Evolutionary conservation across 208 protist species (phyloP).

Genomic region (Leishmania mexicana): DNA sequence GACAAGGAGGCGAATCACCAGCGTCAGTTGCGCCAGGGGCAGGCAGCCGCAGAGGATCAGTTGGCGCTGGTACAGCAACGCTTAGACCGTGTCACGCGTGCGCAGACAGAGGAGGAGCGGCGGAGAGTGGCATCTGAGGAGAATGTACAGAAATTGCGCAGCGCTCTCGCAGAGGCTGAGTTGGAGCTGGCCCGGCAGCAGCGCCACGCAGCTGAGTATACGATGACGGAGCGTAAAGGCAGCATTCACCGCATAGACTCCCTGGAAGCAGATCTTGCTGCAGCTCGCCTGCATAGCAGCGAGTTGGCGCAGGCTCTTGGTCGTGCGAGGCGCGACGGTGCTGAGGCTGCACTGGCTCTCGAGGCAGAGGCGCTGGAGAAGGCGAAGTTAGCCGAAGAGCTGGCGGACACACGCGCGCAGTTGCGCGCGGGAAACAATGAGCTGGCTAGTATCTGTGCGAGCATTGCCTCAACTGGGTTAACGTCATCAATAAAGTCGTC

Average conservation of each 20-base stretch:
- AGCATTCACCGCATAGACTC: neutral
- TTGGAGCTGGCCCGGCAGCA: slow-evolving; percentile 1
- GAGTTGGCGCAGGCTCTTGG: slow-evolving; percentile 5
- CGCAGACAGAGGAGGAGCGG: slow-evolving; percentile 13
- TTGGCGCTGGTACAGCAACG: slow-evolving; percentile 6
- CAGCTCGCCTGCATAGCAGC: neutral
- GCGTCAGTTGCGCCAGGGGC: slow-evolving; percentile 15
- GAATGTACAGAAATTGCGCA: neutral
- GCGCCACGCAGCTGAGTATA: slow-evolving; percentile 5
- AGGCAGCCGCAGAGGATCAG: slow-evolving; percentile 8
- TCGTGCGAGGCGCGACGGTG: neutral
- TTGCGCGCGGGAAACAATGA: neutral
- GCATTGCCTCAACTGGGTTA: slow-evolving; percentile 9
- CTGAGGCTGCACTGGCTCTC: neutral
- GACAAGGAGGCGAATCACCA: slow-evolving; percentile 17
- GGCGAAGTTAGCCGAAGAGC: neutral
- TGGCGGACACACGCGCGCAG: slow-evolving; percentile 3
- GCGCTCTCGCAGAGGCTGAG: slow-evolving; percentile 13
- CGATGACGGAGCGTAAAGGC: neutral
- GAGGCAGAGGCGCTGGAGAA: neutral
- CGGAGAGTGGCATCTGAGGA: slow-evolving; percentile 8
- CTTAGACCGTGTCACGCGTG: slow-evolving; percentile 1
- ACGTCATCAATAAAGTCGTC: neutral
- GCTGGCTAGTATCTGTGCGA: slow-evolving; percentile 5
- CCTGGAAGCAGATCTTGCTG: slow-evolving; percentile 9